Evolutionary conservation across 2,329 filamentous ascomycete species (phyloP).

Genomic region (Xylariaceae sp.): DNA sequence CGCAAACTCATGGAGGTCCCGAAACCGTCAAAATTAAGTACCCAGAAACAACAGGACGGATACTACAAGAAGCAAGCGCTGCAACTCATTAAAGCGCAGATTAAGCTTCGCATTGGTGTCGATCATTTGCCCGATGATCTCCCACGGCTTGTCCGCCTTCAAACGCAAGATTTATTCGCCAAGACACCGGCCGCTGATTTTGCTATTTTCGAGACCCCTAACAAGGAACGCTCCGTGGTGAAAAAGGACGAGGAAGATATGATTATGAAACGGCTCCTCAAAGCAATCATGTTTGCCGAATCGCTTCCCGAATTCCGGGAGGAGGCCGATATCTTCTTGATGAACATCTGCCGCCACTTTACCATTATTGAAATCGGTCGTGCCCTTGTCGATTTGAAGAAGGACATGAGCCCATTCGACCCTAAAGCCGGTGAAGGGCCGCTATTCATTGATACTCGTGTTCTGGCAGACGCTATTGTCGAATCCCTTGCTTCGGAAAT

Average conservation of each 20-base stretch:
- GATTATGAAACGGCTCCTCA: constrained; percentile 77
- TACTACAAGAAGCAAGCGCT: constrained; percentile 95
- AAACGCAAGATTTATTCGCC: constrained; percentile 77
- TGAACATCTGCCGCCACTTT: constrained; percentile 82
- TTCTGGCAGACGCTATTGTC: constrained; percentile 83
- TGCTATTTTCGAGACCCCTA: constrained; percentile 65
- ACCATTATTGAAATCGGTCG: constrained; percentile 83
- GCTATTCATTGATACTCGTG: constrained; percentile 76
- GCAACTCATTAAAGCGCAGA: constrained; percentile 76
- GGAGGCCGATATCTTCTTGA: constrained; percentile 68
- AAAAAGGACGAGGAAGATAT: constrained; percentile 85
- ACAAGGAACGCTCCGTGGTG: constrained; percentile 73
- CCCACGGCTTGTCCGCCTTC: constrained; percentile 73
- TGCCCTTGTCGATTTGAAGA: constrained; percentile 74
- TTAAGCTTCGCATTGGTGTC: constrained; percentile 84
- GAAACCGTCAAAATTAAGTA: constrained; percentile 47
- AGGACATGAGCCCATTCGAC: constrained; percentile 72
- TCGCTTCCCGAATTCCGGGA: constrained; percentile 75
- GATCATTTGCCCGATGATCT: constrained; percentile 89
- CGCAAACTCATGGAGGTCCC: constrained; percentile 78
- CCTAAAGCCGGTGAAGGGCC: constrained; percentile 81
- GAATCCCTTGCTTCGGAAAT: constrained; percentile 87
- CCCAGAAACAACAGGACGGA: constrained; percentile 59
- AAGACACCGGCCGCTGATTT: constrained; percentile 67
- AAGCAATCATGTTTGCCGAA: constrained; percentile 79